Conservation (phyloP, 78 protist genomes). For the Tieghemostelium lacteum region DNA sequence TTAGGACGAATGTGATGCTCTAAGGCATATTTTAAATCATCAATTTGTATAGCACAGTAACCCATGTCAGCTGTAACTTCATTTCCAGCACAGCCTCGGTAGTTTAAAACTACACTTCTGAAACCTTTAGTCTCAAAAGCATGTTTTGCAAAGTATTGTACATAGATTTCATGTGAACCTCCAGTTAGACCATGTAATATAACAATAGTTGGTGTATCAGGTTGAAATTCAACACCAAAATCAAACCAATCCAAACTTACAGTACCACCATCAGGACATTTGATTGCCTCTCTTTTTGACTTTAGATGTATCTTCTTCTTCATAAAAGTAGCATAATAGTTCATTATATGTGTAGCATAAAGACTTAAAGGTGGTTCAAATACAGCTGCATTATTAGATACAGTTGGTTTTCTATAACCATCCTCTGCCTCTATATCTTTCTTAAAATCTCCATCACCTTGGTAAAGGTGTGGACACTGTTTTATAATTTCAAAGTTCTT, state of each 20-base stretch:
- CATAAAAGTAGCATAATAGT: background rate
- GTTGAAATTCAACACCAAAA: conserved; percentile 29
- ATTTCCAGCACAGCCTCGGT: conserved; percentile 71
- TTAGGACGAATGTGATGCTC: background rate
- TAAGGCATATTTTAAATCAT: conserved; percentile 7
- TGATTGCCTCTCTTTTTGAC: conserved; percentile 23
- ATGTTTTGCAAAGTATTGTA: conserved; percentile 49
- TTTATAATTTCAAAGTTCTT: background rate
- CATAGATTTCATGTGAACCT: conserved; percentile 50
- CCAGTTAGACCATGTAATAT: conserved; percentile 53
- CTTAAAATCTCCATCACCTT: too few species aligned
- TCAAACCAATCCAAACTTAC: conserved; percentile 54
- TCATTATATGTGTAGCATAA: background rate
- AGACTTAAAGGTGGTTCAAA: background rate
- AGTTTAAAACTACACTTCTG: conserved; percentile 50
- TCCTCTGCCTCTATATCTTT: background rate
- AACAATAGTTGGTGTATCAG: conserved; percentile 52
- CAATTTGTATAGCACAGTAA: conserved; percentile 36
- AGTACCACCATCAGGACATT: conserved; percentile 61
- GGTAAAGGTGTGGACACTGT: background rate
- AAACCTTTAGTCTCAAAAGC: conserved; percentile 40
- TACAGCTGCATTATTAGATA: background rate
- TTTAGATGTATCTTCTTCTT: background rate
- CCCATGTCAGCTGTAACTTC: conserved; percentile 38
- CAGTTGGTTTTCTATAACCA: background rate